Percentiles rank a stretch among this genome's conserved stretches.
phyloP scores from a whole-genome alignment of 176 grass and related monocot species.

The Bromus sterilis region DNA sequence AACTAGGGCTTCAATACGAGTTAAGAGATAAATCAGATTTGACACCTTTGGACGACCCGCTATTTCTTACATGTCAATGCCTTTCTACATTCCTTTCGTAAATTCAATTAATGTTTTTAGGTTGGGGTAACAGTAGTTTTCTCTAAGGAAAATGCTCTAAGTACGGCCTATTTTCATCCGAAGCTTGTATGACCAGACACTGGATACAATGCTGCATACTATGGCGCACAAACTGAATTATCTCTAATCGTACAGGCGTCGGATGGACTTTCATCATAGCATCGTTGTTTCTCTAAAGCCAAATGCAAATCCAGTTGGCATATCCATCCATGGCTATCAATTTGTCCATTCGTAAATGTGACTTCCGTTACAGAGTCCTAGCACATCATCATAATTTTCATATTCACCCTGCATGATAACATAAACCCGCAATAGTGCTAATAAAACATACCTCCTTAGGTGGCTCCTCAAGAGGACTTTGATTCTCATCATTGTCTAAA shows the following conservation, averaged over 20 bases:
- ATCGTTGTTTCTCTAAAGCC: background rate
- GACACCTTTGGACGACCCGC: background rate
- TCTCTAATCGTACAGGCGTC: too few species aligned
- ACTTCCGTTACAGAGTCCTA: background rate
- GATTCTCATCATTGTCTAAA: too few species aligned
- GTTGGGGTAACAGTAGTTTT: background rate
- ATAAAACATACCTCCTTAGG: slow-evolving; percentile 26
- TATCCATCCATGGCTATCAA: background rate
- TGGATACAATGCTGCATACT: too few species aligned
- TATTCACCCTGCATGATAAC: background rate
- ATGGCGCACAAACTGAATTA: too few species aligned
- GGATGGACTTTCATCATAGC: too few species aligned
- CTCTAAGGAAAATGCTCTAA: too few species aligned
- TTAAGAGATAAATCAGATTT: background rate
- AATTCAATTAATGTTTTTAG: background rate
- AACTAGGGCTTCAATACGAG: too few species aligned
- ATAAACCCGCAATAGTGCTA: background rate
- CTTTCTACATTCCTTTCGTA: background rate
- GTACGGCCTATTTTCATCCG: too few species aligned
- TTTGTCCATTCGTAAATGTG: background rate
- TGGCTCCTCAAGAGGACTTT: too few species aligned
- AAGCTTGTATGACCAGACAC: too few species aligned
- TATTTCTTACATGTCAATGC: background rate
- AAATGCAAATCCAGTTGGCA: background rate
- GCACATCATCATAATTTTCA: background rate